phyloP scores from a whole-genome alignment of 805 yeast species.

The Candida xyloterini region DNA sequence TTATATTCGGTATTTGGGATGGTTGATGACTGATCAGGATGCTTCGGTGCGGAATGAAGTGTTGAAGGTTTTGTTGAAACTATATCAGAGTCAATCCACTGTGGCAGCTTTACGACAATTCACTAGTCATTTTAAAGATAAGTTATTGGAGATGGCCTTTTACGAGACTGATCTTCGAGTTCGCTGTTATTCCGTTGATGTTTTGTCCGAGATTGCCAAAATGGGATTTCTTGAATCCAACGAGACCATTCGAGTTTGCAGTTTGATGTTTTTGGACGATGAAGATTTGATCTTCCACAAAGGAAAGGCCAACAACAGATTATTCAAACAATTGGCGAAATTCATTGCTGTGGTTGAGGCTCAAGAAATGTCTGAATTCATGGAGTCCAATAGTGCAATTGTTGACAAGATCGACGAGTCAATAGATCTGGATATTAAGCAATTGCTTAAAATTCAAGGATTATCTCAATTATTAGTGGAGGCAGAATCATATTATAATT shows the following conservation, averaged over 20 bases:
- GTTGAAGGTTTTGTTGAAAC: constrained; percentile 48
- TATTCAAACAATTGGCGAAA: constrained; percentile 49
- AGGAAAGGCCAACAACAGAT: constrained; percentile 26
- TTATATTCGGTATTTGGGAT: constrained; percentile 75
- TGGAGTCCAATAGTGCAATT: constrained; percentile 35
- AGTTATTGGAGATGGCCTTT: constrained; percentile 61
- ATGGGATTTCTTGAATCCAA: constrained; percentile 63
- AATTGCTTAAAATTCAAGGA: constrained; percentile 28
- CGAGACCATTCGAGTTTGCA: constrained; percentile 36
- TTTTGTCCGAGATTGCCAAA: constrained; percentile 54
- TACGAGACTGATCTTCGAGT: constrained; percentile 56
- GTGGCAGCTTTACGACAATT: constrained; percentile 73
- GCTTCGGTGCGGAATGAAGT: constrained; percentile 63
- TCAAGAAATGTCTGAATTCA: constrained; percentile 36
- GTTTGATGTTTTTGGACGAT: constrained; percentile 30
- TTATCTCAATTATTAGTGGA: constrained; percentile 30
- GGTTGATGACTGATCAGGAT: constrained; percentile 76
- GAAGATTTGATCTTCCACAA: constrained; percentile 26
- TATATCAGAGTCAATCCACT: constrained; percentile 42
- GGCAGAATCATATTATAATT: constrained; percentile 27
- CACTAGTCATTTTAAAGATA: constrained; percentile 66
- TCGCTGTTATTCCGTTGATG: constrained; percentile 45
- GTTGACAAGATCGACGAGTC: constrained; percentile 27
- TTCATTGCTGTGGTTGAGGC: constrained; percentile 47
- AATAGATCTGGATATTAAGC: constrained; percentile 28